Evolutionary conservation across 306 rosid genomes (phyloP), one percentile per base, ranked within the genome.

Genomic region (Fragaria ananassa): DNA sequence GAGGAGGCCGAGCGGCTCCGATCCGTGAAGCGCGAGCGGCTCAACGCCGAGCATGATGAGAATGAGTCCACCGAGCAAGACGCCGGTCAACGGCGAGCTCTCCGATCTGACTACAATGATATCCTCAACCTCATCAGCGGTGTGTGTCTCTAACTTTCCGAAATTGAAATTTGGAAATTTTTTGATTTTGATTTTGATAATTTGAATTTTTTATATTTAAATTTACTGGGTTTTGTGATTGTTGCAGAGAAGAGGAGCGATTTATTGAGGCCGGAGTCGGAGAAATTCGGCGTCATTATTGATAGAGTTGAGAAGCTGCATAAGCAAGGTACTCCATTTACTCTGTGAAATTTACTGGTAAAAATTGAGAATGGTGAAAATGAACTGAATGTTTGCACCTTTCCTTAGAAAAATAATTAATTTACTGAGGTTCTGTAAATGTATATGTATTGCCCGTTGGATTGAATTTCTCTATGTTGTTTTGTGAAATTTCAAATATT

Each of bases 241-340:
- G 31, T 74, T 53, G 83, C 83, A 94, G 98, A 91, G 61, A 78
- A 88, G 72, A 85, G 74, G 54, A 96, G 90, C 6, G 96, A 87
- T 60, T 77, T 94, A 53, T 15, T 81, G 44, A 77, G 53, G 58
- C 77, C 73, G 2, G 90, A 90, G 10, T 86, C 85, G 8, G 75
- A 89, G 15, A 90, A 75, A 71, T 94, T 94, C 53, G 50, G 78
- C 8, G n/a, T 62, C 19, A 80, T 94, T 34, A 79, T 91, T 60
- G 63, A 42, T 15, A 81, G 87, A 78, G 87, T 91, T 6, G 88
- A 89, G 53, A 87, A 72, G 75, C 80, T 93, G 57, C 96, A 88
- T 65, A 88, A 85, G 58, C 82, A 78, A 82, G 93, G 97, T 91
- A 76, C 25, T 60, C 23, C n/a, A n/a, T 18, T 31, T 1, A 29